These are phyloP conservation scores for Eragrostis nindensis DNA, from an alignment of 176 grass and related monocot genomes.

Conservation along the genomic window DNA sequence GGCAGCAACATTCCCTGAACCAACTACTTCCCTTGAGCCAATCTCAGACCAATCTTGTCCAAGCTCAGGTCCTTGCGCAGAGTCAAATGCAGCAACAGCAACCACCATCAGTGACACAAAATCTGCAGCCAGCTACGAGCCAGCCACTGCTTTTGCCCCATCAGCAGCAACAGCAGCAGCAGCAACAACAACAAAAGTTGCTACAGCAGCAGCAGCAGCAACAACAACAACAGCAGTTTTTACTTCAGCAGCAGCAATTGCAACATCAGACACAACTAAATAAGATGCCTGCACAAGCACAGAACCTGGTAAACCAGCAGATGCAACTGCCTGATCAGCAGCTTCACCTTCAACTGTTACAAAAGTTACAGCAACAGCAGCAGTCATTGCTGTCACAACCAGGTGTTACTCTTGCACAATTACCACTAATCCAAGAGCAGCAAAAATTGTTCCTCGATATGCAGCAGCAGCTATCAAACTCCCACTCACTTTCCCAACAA, in stretches of 20 bases:
- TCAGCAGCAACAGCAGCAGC: constrained; percentile 34
- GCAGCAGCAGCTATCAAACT: constrained; percentile 74
- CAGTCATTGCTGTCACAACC: constrained; percentile 72
- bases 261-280: constrained; percentile 65
- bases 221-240: constrained; percentile 46
- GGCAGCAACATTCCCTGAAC: constrained; percentile 58
- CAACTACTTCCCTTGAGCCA: constrained; percentile 57
- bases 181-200: constrained; percentile 26
- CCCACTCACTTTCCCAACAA: constrained; percentile 68
- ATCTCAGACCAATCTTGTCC: constrained; percentile 51
- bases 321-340: constrained; percentile 60
- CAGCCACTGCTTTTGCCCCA: constrained; percentile 28
- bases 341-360: constrained; percentile 57
- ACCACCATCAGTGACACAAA: constrained; percentile 41
- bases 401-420: constrained; percentile 64
- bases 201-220: constrained; percentile 10
- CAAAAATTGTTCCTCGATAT: constrained; percentile 83
- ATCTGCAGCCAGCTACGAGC: constrained; percentile 38
- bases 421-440: constrained; percentile 80
- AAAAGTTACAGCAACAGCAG: constrained; percentile 76
- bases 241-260: constrained; percentile 60
- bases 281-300: constrained; percentile 57
- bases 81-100: constrained; percentile 64
- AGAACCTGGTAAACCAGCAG: constrained; percentile 61
- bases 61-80: constrained; percentile 59